phyloP scores from a whole-genome alignment of 257 asterid species.

The Perilla frutescens region DNA sequence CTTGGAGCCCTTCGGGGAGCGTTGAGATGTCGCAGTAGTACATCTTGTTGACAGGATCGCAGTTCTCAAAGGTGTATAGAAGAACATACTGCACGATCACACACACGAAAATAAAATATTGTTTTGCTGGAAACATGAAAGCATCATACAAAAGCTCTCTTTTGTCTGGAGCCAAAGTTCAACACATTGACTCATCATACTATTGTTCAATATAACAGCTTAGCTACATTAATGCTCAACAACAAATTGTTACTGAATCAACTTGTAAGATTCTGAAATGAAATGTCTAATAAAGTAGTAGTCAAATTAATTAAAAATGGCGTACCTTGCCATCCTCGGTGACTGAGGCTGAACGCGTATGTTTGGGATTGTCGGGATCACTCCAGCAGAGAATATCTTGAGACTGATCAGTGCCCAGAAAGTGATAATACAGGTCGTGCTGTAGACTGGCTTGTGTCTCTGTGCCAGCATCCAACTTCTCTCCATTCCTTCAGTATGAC shows the following conservation, averaged over 20 bases:
- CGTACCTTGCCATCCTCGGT: slow-evolving; percentile 89
- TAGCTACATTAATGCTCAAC: not conserved
- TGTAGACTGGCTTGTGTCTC: slow-evolving; percentile 76
- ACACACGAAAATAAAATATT: too few relatives aligned
- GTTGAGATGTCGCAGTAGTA: slow-evolving; percentile 73
- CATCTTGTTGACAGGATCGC: slow-evolving; percentile 81
- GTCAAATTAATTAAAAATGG: too few relatives aligned
- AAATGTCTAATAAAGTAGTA: not conserved
- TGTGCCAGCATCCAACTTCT: slow-evolving; percentile 79
- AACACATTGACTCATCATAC: too few relatives aligned
- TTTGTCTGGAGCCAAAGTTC: not conserved
- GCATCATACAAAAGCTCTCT: too few relatives aligned
- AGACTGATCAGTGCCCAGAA: slow-evolving; percentile 81
- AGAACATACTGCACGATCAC: slow-evolving; percentile 74
- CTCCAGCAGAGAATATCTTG: slow-evolving; percentile 88
- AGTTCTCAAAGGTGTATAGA: slow-evolving; percentile 53
- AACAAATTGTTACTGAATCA: not conserved
- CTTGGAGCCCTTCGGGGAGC: slow-evolving; percentile 68
- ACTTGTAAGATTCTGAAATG: not conserved
- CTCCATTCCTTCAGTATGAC: slow-evolving; percentile 56
- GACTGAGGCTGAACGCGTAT: slow-evolving; percentile 65
- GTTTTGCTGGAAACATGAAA: too few relatives aligned
- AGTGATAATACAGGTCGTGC: slow-evolving; percentile 85
- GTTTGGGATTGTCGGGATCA: slow-evolving; percentile 79
- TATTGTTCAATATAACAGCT: not conserved